Evolutionary conservation across 176 grass and related monocot species (phyloP).

Genomic region (Hyparrhenia diplandra): DNA sequence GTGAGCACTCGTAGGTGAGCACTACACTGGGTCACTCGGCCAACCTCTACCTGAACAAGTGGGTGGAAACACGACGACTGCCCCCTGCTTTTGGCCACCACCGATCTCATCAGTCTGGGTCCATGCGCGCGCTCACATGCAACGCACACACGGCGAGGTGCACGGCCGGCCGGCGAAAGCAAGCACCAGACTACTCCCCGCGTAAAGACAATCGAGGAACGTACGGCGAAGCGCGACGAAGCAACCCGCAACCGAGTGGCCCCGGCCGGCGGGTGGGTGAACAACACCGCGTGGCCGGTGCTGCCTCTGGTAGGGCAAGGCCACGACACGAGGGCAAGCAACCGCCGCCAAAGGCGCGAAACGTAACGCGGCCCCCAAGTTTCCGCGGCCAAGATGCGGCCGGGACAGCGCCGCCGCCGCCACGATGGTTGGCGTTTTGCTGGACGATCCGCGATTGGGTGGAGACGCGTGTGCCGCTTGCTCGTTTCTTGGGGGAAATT

Average conservation of each 20-base stretch:
- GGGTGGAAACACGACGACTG: not conserved
- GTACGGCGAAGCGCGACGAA: conserved; percentile 21
- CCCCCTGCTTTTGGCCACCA: not conserved
- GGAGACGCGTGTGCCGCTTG: not conserved
- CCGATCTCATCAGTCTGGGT: not conserved
- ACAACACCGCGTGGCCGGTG: not conserved
- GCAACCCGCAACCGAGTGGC: conserved; percentile 9
- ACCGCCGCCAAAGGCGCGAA: not conserved
- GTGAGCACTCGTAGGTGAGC: conserved; percentile 27
- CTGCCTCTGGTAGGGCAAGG: no score
- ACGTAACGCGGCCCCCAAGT: not conserved
- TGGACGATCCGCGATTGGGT: not conserved
- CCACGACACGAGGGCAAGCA: not conserved
- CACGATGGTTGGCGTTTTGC: not conserved
- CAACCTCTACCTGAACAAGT: not conserved
- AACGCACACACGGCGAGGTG: not conserved
- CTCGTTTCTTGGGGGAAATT: not conserved
- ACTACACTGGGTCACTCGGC: not conserved
- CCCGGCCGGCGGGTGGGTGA: not conserved
- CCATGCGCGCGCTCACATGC: conserved; percentile 21
- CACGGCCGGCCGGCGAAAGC: not conserved
- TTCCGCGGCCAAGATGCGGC: not conserved
- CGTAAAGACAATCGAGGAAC: not conserved
- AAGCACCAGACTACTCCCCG: not conserved
- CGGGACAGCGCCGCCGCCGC: not conserved